These are phyloP conservation scores for Trypanosoma rangeli DNA, from an alignment of 208 protist species.

Conservation along the genomic window DNA sequence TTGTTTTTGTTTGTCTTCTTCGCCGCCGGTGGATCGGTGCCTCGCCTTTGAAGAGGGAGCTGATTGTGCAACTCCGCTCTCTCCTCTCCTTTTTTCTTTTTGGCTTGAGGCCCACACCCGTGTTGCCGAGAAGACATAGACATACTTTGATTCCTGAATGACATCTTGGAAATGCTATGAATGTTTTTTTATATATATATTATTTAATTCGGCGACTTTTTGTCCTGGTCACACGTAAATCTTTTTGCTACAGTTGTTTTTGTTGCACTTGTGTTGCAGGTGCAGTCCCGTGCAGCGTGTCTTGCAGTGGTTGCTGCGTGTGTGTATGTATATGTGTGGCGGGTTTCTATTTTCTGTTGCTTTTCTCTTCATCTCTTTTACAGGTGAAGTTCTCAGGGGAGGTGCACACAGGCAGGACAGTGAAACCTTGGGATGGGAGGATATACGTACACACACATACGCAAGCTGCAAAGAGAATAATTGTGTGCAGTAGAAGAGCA, in stretches of 20 bases:
- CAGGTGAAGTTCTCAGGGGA: background rate
- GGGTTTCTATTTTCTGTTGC: background rate
- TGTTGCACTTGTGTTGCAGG: background rate
- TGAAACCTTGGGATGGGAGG: background rate
- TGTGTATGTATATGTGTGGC: background rate
- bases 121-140: conserved; percentile 16
- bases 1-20: conserved; percentile 26
- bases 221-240: background rate
- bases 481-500: no score
- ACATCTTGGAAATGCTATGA: background rate
- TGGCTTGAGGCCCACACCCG: conserved; percentile 24
- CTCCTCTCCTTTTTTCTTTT: background rate
- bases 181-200: background rate
- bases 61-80: background rate
- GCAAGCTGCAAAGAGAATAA: no score
- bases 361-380: background rate
- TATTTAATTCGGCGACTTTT: background rate
- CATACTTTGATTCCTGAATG: background rate
- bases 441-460: no score
- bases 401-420: background rate
- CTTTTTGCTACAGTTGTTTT: background rate
- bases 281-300: background rate
- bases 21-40: conserved; percentile 27
- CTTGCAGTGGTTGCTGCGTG: background rate
- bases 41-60: conserved; percentile 6